phyloP scores from a whole-genome alignment of 257 asterid species.

The Fraxinus anomala region DNA sequence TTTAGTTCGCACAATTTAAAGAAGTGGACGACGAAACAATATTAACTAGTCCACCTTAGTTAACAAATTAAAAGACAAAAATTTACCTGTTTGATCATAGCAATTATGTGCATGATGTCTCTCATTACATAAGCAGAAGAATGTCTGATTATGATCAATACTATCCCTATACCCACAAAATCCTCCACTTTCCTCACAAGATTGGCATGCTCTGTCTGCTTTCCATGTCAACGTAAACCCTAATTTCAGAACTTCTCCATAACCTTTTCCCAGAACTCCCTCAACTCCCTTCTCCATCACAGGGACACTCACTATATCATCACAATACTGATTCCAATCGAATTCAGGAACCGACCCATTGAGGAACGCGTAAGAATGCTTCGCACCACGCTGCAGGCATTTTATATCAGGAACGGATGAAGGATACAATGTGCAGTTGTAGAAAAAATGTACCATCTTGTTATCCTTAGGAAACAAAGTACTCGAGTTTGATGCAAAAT shows the following conservation, averaged over 20 bases:
- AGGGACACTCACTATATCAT: constrained; percentile 13
- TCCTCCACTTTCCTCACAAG: constrained; percentile 24
- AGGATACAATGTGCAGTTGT: constrained; percentile 22
- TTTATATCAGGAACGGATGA: constrained; percentile 16
- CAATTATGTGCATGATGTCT: not conserved
- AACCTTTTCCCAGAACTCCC: not conserved
- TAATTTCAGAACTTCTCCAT: constrained; percentile 1
- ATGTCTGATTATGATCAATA: not conserved
- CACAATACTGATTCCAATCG: constrained; percentile 17
- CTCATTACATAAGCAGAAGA: constrained; percentile 20
- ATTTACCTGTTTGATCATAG: not conserved
- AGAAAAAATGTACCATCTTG: constrained; percentile 13
- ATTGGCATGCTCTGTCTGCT: constrained; percentile 13
- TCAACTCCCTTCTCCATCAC: not conserved
- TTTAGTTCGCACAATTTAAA: too few species aligned
- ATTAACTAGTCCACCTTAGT: too few species aligned
- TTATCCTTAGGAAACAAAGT: not conserved
- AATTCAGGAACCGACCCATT: constrained; percentile 17
- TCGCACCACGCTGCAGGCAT: constrained; percentile 2
- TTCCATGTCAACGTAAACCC: constrained; percentile 25
- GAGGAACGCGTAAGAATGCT: constrained; percentile 14
- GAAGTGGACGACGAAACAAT: too few species aligned
- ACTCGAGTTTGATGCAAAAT: constrained; percentile 1
- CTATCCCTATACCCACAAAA: constrained; percentile 13
- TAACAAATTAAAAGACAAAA: not conserved